phyloP scores from a whole-genome alignment of 257 asterid species.

The Solanum etuberosum region DNA sequence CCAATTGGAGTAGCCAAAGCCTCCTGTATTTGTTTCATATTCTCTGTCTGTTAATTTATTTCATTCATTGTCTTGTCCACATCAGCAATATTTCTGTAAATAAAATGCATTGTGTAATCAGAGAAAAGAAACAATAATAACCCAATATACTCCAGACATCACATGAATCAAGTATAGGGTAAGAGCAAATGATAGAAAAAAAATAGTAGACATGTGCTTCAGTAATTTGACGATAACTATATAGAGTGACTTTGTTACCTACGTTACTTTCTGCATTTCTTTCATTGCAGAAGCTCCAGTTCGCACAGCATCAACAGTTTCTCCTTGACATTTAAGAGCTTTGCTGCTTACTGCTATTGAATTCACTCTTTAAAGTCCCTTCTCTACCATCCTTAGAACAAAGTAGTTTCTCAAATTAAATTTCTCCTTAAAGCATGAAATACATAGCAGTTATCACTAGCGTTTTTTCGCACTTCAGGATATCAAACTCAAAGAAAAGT shows the following conservation, averaged over 20 bases:
- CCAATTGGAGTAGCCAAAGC: constrained; percentile 25
- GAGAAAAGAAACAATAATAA: not conserved
- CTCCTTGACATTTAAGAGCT: not conserved
- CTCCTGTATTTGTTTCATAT: constrained; percentile 22
- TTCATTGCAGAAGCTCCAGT: constrained; percentile 43
- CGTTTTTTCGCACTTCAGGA: too few relatives aligned
- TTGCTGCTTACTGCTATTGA: not conserved
- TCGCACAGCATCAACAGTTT: constrained; percentile 31
- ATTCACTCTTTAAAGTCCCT: not conserved
- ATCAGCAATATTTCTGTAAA: constrained; percentile 23
- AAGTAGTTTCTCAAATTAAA: too few relatives aligned
- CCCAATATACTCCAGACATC: not conserved
- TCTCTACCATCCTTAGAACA: not conserved
- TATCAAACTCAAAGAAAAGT: too few relatives aligned
- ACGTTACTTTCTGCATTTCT: constrained; percentile 43
- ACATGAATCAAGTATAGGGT: not conserved
- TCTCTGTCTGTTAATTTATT: constrained; percentile 21
- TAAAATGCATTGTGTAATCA: not conserved
- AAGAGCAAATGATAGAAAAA: not conserved
- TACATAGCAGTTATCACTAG: too few relatives aligned
- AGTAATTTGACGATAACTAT: not conserved
- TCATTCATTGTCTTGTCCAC: constrained; percentile 29
- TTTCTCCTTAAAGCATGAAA: too few relatives aligned
- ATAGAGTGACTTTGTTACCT: not conserved
- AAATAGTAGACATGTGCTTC: not conserved